These are phyloP conservation scores for Sarocladiaceae sp. DNA, from an alignment of 2,329 filamentous ascomycete species.

Conservation along the genomic window DNA sequence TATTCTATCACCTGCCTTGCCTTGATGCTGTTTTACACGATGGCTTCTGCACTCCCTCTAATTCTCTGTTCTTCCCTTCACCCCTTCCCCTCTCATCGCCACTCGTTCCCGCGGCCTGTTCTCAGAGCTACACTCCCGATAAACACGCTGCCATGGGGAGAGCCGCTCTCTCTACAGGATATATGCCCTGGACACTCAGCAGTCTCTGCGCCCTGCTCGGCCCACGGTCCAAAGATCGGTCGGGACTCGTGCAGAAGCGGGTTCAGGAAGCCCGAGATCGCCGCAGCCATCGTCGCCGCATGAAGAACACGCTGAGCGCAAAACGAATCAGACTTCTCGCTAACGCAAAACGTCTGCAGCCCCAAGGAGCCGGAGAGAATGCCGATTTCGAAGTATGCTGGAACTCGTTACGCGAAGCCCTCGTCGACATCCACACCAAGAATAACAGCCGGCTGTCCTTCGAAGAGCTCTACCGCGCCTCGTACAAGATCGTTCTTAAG, in stretches of 20 bases:
- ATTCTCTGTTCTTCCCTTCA: too few relatives aligned
- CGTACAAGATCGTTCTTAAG: slow-evolving; percentile 88
- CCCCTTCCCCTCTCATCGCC: too few relatives aligned
- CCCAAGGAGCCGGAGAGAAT: slow-evolving; percentile 41
- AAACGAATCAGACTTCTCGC: slow-evolving; percentile 6
- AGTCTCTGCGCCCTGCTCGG: too few relatives aligned
- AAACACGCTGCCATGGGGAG: too few relatives aligned
- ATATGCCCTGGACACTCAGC: too few relatives aligned
- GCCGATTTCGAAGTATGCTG: slow-evolving; percentile 84
- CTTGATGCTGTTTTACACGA: too few relatives aligned
- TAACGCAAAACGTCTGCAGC: slow-evolving; percentile 18
- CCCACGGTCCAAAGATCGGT: too few relatives aligned
- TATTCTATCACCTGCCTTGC: too few relatives aligned
- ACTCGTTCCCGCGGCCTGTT: too few relatives aligned
- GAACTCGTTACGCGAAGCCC: slow-evolving; percentile 67
- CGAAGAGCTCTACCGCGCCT: slow-evolving; percentile 88
- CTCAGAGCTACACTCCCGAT: too few relatives aligned
- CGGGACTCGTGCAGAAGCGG: neutral
- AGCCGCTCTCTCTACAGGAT: too few relatives aligned
- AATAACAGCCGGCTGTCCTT: slow-evolving; percentile 88
- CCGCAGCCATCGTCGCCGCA: neutral
- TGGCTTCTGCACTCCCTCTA: too few relatives aligned
- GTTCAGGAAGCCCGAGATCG: neutral
- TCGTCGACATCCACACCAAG: slow-evolving; percentile 84
- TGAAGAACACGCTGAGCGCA: neutral